These are phyloP conservation scores for Yarrowia osloensis DNA, from an alignment of 805 yeast genomes.

Conservation along the genomic window DNA sequence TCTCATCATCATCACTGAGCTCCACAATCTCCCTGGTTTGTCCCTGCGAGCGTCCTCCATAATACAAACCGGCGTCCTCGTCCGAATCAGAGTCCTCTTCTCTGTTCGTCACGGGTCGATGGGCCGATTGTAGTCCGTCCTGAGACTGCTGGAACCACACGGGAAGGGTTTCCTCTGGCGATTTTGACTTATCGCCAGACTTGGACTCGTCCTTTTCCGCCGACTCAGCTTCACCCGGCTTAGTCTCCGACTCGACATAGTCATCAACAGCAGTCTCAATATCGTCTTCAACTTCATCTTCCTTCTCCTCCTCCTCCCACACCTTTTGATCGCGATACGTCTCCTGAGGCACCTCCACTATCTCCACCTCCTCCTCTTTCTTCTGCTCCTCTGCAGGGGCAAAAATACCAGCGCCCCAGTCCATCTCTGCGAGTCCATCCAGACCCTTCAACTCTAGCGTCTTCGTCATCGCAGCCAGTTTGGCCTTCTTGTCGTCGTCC, in stretches of 20 bases:
- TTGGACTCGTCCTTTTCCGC: neutral
- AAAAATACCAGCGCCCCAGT: conserved; percentile 23
- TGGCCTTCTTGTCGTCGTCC: neutral
- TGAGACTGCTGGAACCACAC: conserved; percentile 5
- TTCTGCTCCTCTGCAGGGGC: neutral
- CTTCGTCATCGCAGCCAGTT: neutral
- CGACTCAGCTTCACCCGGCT: neutral
- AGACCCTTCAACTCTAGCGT: neutral
- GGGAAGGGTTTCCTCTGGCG: neutral
- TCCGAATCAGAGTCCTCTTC: conserved; percentile 16
- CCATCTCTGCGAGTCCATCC: neutral
- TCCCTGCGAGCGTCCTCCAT: neutral
- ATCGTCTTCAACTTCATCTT: neutral
- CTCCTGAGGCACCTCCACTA: neutral
- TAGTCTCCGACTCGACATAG: neutral
- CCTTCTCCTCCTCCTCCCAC: neutral
- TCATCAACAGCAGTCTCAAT: neutral
- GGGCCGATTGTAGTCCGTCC: neutral
- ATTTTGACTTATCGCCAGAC: neutral
- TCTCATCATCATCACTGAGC: conserved; percentile 9
- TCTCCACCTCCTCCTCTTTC: neutral
- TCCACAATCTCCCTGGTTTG: neutral
- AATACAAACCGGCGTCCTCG: conserved; percentile 7
- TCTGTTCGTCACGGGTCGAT: neutral
- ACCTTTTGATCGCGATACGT: conserved; percentile 11